Evolutionary conservation across 495 filamentous ascomycete genomes (phyloP).

Genomic region (Lasiosphaeriaceae sp.): DNA sequence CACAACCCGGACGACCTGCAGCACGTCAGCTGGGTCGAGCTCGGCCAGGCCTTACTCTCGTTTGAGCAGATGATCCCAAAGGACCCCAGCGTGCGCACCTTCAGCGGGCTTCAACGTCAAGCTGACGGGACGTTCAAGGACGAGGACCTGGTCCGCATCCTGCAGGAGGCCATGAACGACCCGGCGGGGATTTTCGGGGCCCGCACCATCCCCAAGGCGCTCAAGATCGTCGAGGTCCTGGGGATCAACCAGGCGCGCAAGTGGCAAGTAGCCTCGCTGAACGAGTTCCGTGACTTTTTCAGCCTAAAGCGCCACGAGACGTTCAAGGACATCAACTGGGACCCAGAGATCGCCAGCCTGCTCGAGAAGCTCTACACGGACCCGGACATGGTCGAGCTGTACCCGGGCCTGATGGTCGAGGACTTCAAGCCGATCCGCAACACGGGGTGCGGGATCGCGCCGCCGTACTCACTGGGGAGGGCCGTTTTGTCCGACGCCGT

Average conservation of each 20-base stretch:
- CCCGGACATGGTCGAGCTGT: constrained; percentile 57
- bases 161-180: constrained; percentile 58
- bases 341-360: constrained; percentile 63
- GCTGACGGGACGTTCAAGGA: constrained; percentile 55
- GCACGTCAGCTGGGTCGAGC: constrained; percentile 49
- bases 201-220: constrained; percentile 61
- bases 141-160: constrained; percentile 58
- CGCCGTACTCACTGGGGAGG: constrained; percentile 66
- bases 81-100: constrained; percentile 57
- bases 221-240: constrained; percentile 69
- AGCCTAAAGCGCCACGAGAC: constrained; percentile 61
- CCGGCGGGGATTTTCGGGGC: constrained; percentile 57
- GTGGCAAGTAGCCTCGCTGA: constrained; percentile 74
- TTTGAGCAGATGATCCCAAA: constrained; percentile 50
- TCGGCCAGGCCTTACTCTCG: constrained; percentile 46
- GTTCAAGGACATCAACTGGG: constrained; percentile 73
- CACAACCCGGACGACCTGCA: constrained; percentile 49
- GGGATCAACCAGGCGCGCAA: constrained; percentile 74
- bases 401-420: constrained; percentile 63
- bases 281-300: constrained; percentile 79
- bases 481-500: constrained; percentile 79
- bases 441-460: constrained; percentile 66
- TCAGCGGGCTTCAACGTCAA: constrained; percentile 56
- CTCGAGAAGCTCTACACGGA: constrained; percentile 70
- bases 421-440: constrained; percentile 59